Conservation (phyloP, 192 early-diverging fungal species). For the Phycomyces blakesleeanus region DNA sequence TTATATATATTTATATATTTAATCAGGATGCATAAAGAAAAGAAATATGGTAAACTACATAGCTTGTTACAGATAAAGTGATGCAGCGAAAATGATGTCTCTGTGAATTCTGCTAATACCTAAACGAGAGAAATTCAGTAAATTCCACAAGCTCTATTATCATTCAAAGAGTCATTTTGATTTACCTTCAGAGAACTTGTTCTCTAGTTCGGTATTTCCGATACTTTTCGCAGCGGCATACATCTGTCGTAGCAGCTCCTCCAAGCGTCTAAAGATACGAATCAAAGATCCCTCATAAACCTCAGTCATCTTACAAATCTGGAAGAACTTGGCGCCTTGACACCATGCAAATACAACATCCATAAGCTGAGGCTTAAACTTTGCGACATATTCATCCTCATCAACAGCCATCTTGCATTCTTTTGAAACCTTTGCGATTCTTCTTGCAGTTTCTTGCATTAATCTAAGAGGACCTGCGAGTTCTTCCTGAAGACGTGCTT, state of each 20-base stretch:
- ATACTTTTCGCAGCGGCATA: constrained; percentile 87
- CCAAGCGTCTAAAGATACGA: constrained; percentile 80
- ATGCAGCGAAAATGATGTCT: constrained; percentile 96
- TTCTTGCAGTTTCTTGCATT: constrained; percentile 81
- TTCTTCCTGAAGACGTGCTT: constrained; percentile 65
- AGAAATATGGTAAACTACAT: not conserved
- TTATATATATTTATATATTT: too few species aligned
- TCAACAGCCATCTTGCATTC: constrained; percentile 86
- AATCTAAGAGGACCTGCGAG: constrained; percentile 67
- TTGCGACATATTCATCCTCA: constrained; percentile 84
- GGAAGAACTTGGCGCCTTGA: constrained; percentile 86
- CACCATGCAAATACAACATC: constrained; percentile 92
- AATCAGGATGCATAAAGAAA: too few species aligned
- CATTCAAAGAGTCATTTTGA: not conserved
- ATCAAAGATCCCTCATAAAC: constrained; percentile 95
- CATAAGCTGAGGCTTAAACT: constrained; percentile 88
- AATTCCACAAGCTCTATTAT: not conserved
- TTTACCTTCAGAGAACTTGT: constrained; percentile 87
- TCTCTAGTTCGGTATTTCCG: constrained; percentile 90
- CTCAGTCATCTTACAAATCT: constrained; percentile 93
- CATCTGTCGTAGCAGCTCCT: constrained; percentile 91
- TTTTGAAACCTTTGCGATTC: constrained; percentile 79
- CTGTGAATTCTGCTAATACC: constrained; percentile 87
- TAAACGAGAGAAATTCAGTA: constrained; percentile 18
- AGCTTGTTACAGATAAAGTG: constrained; percentile 75